Base-by-base conservation (phyloP, 495 filamentous ascomycete genomes). In the Apodospora peruviana region DNA sequence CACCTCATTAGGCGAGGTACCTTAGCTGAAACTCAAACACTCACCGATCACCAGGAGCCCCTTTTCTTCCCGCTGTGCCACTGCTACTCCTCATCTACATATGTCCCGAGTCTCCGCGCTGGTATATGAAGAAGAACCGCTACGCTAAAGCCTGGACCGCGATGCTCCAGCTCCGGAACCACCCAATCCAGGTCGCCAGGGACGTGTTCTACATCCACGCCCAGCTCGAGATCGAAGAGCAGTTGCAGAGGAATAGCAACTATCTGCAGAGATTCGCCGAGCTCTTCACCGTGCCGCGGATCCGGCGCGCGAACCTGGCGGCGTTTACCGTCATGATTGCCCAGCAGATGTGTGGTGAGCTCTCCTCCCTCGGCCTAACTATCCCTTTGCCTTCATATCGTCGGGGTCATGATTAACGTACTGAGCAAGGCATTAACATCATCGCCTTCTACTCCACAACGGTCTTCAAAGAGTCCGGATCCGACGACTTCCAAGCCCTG, bases 371-470 rank as follows among this genome's bases (percentile, higher is more conserved):
- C 27, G 14, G 14, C 7, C 27, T 32, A 32, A 32, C 27, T 14
- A 7, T 32, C 14, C 27, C 27, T 32, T 32, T 32, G 7, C 5
- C 25, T n/a, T n/a, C n/a, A n/a, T n/a, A n/a, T n/a, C n/a, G n/a
- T n/a, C n/a, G n/a, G n/a, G n/a, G n/a, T n/a, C n/a, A n/a, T n/a
- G n/a, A n/a, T n/a, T n/a, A n/a, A n/a, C n/a, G n/a, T n/a, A n/a
- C n/a, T 12, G 10, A 7, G 5, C 17, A 17, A 45, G 42, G 87
- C 51, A 86, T 84, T 60, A 87, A 86, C 68, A 86, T 91, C 63
- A 86, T 91, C 29, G 81, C 87, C n/a, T 93, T 91, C 73, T 95
- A 93, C 66, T 85, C 79, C 0, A 83, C 82, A 1, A 86, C 86
- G 2, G 74, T 93, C 42, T 91, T 91, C 70, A 49, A 45, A 36